A percentile compares a stretch with the other conserved stretches of the same genome.
phyloP scores from a whole-genome alignment of 169 alveolate species.

The Cryptosporidium sp. region DNA sequence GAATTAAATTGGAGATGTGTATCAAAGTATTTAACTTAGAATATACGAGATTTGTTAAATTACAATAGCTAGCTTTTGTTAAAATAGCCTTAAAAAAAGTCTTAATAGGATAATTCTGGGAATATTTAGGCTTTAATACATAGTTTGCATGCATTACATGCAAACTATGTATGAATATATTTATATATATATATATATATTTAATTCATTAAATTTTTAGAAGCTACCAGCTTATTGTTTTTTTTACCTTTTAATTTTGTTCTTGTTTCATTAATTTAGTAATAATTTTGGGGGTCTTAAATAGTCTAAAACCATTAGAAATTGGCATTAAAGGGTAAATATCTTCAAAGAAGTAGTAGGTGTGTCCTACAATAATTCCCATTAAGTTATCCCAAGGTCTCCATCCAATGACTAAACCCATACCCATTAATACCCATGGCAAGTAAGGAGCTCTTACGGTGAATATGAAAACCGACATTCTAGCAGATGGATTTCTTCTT shows the following conservation, averaged over 20 bases:
- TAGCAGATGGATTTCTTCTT: conserved; percentile 88
- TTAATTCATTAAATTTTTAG: conserved; percentile 21
- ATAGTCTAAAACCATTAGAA: conserved; percentile 86
- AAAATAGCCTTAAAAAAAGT: neutral
- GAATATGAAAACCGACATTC: conserved; percentile 87
- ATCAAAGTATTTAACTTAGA: neutral
- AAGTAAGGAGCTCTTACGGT: conserved; percentile 92
- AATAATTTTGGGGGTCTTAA: conserved; percentile 88
- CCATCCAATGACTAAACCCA: conserved; percentile 88
- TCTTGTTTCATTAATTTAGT: conserved; percentile 72
- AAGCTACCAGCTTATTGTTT: neutral
- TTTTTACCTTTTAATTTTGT: conserved; percentile 54
- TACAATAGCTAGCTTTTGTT: neutral
- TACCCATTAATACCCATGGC: conserved; percentile 88
- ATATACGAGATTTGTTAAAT: neutral
- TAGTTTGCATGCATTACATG: neutral
- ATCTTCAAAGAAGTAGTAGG: conserved; percentile 91
- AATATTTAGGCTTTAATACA: neutral
- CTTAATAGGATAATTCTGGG: no score
- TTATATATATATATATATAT: neutral
- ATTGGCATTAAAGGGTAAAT: conserved; percentile 92
- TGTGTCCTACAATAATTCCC: conserved; percentile 92
- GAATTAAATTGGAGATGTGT: neutral
- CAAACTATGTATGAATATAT: no score
- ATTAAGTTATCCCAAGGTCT: conserved; percentile 87